Conservation (phyloP, 1,284 basidiomycete genomes). For the Earliella scabrosa region DNA sequence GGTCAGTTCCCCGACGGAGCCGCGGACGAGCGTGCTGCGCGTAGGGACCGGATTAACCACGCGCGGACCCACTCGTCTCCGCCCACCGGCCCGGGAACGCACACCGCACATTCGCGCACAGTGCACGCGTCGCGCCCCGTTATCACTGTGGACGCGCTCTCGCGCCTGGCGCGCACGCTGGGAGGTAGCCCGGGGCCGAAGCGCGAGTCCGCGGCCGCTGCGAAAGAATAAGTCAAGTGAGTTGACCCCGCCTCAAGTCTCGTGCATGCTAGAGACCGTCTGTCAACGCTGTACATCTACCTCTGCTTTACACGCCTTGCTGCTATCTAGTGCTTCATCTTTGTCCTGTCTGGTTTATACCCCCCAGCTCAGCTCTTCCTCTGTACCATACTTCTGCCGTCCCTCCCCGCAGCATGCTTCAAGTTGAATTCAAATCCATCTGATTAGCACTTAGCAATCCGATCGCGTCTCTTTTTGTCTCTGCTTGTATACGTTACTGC, state of each 20-base stretch:
- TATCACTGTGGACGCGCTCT: slow-evolving; percentile 69
- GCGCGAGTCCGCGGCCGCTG: slow-evolving; percentile 26
- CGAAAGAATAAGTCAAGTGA: slow-evolving; percentile 27
- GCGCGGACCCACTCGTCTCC: slow-evolving; percentile 68
- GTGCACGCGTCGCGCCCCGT: slow-evolving; percentile 61
- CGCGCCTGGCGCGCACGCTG: slow-evolving; percentile 63
- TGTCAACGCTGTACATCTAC: slow-evolving; percentile 9
- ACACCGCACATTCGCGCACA: slow-evolving; percentile 37
- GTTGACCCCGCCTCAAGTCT: too few relatives aligned
- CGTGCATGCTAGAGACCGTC: not conserved
- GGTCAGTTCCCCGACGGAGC: slow-evolving; percentile 24
- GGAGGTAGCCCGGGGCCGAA: slow-evolving; percentile 39
- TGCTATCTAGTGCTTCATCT: slow-evolving; percentile 8
- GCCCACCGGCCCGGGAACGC: slow-evolving; percentile 40
- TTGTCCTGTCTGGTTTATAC: slow-evolving; percentile 5
- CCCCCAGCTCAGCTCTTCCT: slow-evolving; percentile 1
- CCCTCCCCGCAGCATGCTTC: not conserved
- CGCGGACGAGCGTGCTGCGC: slow-evolving; percentile 19
- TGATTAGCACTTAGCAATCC: not conserved
- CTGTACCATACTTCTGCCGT: not conserved
- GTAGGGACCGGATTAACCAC: slow-evolving; percentile 38
- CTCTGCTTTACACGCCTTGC: not conserved
- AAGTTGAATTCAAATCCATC: not conserved
- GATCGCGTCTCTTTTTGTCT: not conserved
- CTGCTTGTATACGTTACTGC: slow-evolving; percentile 21